Base-by-base conservation (phyloP, 2,329 filamentous ascomycete genomes). In the Fusarium paranaense region DNA sequence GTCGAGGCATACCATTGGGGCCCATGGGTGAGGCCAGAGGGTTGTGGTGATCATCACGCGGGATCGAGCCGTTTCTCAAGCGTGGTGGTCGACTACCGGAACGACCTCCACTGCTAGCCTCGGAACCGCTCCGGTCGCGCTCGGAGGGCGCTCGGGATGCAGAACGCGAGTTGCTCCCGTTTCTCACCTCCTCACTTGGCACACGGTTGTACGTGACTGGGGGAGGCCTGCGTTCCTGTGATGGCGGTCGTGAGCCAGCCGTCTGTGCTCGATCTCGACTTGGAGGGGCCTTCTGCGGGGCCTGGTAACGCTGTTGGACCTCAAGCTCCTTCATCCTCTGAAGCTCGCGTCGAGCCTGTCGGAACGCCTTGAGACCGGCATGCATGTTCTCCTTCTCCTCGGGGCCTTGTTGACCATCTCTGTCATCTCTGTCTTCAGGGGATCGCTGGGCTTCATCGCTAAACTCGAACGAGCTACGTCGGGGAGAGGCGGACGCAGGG, bases 311-410 rank as follows among this genome's bases (percentile, higher is more conserved):
- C 18, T 85, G 83, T 57, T 86, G 81, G 4, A 82, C 79, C 69
- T 90, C 89, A 2, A 86, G 70, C 73, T 90, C 89, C 79, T 87
- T 90, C 75, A 88, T 85, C 68, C 83, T 87, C 72, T 90, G 89
- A 18, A 90, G 81, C 64, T 91, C 88, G 14, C 88, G 85, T 13
- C 88, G 85, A 1, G 89, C 89, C 75, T 91, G 88, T 32, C 88
- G 84, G 76, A 91, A 91, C 2, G 89, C 87, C 62, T 85, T 87
- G 22, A 90, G 81, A 0, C 89, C 89, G 2, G 87, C 86, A 66
- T 89, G 86, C 9, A 85, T 73, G 32, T 79, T 81, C 1, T 86
- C 85, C 42, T 84, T 82, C 27, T 80, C 82, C 11, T 76, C 80
- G 40, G 73, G 73, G 33, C 60, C 58, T 7, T 64, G 68, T 9